Percentiles rank a stretch among this genome's conserved stretches.
Evolutionary conservation across 2,329 filamentous ascomycete species (phyloP).

Genomic region (Cercospora zeina): DNA sequence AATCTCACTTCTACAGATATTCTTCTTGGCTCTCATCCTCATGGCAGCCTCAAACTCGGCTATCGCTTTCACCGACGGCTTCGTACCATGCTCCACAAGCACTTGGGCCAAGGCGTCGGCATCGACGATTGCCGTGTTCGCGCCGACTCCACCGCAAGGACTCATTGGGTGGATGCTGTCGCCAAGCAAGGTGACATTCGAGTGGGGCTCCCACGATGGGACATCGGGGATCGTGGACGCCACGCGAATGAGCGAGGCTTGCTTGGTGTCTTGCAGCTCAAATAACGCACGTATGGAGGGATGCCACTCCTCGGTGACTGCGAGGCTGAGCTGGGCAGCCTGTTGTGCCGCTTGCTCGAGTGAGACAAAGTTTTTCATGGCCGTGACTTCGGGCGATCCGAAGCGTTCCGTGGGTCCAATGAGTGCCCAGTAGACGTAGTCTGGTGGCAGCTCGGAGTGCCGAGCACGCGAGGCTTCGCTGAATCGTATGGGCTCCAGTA

Average conservation of each 20-base stretch:
- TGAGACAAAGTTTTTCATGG: slow-evolving; percentile 10
- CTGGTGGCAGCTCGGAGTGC: slow-evolving; percentile 22
- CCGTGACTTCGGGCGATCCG: slow-evolving; percentile 11
- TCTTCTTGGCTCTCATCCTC: slow-evolving; percentile 41
- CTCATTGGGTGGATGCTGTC: slow-evolving; percentile 52
- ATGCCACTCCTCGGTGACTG: slow-evolving; percentile 30
- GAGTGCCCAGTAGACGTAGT: slow-evolving; percentile 33
- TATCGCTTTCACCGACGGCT: slow-evolving; percentile 34
- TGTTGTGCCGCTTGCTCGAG: slow-evolving; percentile 14
- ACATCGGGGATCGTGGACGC: slow-evolving; percentile 40
- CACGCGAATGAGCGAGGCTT: slow-evolving; percentile 41
- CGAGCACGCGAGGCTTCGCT: slow-evolving; percentile 22
- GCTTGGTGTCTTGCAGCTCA: slow-evolving; percentile 29
- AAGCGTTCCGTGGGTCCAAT: slow-evolving; percentile 30
- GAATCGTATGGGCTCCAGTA: slow-evolving; percentile 30
- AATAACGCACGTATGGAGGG: slow-evolving; percentile 27
- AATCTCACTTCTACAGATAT: slow-evolving; percentile 32
- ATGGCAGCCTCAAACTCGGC: slow-evolving; percentile 43
- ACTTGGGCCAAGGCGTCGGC: slow-evolving; percentile 46
- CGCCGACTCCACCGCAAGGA: slow-evolving; percentile 50
- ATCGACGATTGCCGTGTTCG: slow-evolving; percentile 49
- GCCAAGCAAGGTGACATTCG: slow-evolving; percentile 47
- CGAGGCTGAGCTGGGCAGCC: slow-evolving; percentile 25
- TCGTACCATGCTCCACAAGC: slow-evolving; percentile 37
- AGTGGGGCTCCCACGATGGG: slow-evolving; percentile 38